These are phyloP conservation scores for Corynespora cassiicola DNA, from an alignment of 2,329 filamentous ascomycete genomes.

Conservation along the genomic window DNA sequence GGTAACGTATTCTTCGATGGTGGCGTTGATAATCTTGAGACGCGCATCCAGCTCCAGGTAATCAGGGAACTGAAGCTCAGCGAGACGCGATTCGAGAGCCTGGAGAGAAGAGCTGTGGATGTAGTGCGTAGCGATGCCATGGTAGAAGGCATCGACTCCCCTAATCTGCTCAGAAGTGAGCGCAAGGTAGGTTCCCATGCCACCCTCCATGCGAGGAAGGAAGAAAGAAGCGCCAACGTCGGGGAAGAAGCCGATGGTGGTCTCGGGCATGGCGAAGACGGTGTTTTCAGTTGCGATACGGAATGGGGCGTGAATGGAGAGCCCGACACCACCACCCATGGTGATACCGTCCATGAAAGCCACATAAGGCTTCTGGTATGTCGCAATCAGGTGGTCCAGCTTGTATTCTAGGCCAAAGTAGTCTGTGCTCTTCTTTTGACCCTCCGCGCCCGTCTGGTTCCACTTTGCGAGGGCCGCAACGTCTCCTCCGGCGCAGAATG, in stretches of 20 bases:
- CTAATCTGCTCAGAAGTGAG: constrained; percentile 84
- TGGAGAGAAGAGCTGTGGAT: constrained; percentile 87
- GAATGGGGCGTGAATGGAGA: constrained; percentile 94
- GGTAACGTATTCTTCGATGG: constrained; percentile 90
- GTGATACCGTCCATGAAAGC: constrained; percentile 98
- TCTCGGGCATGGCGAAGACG: constrained; percentile 98
- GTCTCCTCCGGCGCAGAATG: constrained; percentile 94
- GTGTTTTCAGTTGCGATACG: constrained; percentile 96
- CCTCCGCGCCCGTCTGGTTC: constrained; percentile 72
- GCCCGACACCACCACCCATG: constrained; percentile 95
- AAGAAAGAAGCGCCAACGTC: constrained; percentile 98
- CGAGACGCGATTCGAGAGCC: constrained; percentile 81
- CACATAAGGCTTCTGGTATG: constrained; percentile 90
- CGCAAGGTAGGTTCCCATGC: constrained; percentile 88
- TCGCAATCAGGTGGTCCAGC: constrained; percentile 93
- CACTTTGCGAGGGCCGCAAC: constrained; percentile 77
- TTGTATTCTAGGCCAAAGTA: constrained; percentile 97
- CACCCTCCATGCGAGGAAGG: constrained; percentile 85
- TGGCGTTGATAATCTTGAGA: constrained; percentile 77
- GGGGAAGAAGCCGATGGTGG: constrained; percentile 97
- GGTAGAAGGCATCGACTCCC: constrained; percentile 86
- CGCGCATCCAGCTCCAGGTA: constrained; percentile 69
- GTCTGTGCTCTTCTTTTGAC: constrained; percentile 75
- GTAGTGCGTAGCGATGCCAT: constrained; percentile 94
- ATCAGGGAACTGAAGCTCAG: constrained; percentile 89